Percentiles rank a stretch among this genome's conserved stretches.
Conservation (phyloP, 176 grass and related monocot genomes). For the Phragmites australis region DNA sequence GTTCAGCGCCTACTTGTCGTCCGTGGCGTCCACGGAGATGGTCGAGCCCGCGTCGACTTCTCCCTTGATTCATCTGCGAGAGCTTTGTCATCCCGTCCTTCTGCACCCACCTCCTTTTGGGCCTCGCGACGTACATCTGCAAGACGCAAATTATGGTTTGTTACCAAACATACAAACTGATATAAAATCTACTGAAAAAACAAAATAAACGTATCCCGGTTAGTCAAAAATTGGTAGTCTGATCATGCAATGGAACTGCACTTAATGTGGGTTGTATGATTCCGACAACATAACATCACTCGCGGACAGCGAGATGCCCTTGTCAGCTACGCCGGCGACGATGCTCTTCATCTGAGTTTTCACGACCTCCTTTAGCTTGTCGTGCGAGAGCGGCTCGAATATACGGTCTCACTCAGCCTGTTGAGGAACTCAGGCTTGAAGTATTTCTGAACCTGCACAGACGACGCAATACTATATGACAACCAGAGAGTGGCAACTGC, state of each 20-base stretch:
- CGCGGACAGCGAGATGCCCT: conserved; percentile 47
- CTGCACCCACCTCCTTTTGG: conserved; percentile 48
- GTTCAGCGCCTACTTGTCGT: not conserved
- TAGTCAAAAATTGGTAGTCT: not conserved
- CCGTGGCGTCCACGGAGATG: conserved; percentile 15
- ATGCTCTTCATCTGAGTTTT: conserved; percentile 54
- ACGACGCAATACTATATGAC: not conserved
- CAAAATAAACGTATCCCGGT: not conserved
- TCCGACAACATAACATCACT: conserved; percentile 56
- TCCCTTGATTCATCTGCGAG: conserved; percentile 37
- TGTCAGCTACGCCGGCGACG: conserved; percentile 42
- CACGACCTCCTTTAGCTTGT: conserved; percentile 39
- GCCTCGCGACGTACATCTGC: conserved; percentile 48
- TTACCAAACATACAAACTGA: not conserved
- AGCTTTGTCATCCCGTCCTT: conserved; percentile 47
- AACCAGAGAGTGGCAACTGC: not conserved
- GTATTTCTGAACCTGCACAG: conserved; percentile 36
- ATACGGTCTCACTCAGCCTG: conserved; percentile 49
- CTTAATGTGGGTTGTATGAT: conserved; percentile 63
- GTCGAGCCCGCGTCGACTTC: conserved; percentile 34
- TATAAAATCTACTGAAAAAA: not conserved
- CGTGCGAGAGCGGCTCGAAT: conserved; percentile 33
- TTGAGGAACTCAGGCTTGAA: conserved; percentile 56
- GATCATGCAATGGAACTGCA: not conserved
- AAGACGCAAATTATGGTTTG: not conserved